phyloP scores from a whole-genome alignment of 2,329 filamentous ascomycete genomes.

The Hansfordia pulvinata region DNA sequence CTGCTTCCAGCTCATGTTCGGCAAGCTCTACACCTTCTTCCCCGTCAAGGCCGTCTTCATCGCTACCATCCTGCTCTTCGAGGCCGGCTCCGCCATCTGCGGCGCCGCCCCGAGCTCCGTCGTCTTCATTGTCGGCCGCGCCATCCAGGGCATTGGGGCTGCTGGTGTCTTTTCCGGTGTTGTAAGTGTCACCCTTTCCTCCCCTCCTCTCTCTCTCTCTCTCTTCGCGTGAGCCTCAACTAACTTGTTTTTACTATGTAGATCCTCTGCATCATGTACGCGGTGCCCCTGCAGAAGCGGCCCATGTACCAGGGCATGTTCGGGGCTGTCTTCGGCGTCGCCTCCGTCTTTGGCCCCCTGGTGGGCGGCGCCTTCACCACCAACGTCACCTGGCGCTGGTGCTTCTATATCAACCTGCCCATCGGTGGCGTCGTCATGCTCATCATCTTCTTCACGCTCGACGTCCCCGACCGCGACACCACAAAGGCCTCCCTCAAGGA shows the following conservation, averaged over 20 bases:
- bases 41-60: conserved; percentile 19
- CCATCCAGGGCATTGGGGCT: conserved; percentile 22
- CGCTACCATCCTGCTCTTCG: conserved; percentile 18
- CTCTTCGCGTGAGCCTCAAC: too few species aligned
- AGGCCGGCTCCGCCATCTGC: conserved; percentile 24
- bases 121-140: conserved; percentile 26
- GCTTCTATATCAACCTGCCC: conserved; percentile 25
- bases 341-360: conserved; percentile 20
- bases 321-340: conserved; percentile 20
- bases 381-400: conserved; percentile 22
- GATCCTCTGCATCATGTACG: conserved; percentile 19
- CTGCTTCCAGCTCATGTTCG: conserved; percentile 24
- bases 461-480: conserved; percentile 10
- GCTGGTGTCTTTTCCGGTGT: conserved; percentile 23
- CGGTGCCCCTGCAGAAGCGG: conserved; percentile 18
- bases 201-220: conserved; percentile 7
- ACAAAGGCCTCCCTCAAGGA: conserved; percentile 7
- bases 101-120: conserved; percentile 23
- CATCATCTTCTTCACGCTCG: conserved; percentile 14
- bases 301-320: conserved; percentile 20
- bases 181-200: conserved; percentile 9
- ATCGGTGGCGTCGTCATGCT: conserved; percentile 17
- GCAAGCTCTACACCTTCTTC: conserved; percentile 24
- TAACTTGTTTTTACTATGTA: conserved; percentile 3
- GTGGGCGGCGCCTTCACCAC: conserved; percentile 23